Evolutionary conservation across 257 asterid species (phyloP).

Genomic region (Haberlea rhodopensis): DNA sequence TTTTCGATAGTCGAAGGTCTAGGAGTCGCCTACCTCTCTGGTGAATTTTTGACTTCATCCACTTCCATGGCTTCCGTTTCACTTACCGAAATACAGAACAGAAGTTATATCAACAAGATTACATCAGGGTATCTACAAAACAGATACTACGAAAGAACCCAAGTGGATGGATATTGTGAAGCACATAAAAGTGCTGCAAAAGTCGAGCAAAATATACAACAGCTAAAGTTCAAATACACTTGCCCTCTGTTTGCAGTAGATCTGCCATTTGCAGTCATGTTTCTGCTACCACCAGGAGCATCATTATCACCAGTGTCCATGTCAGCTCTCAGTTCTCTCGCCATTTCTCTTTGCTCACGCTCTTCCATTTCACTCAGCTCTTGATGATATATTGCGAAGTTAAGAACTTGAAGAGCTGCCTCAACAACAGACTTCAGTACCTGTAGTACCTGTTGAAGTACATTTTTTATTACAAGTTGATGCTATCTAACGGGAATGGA

Average conservation of each 20-base stretch:
- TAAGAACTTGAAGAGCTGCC: constrained; percentile 87
- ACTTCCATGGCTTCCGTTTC: constrained; percentile 71
- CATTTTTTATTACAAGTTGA: constrained; percentile 9
- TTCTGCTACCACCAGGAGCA: constrained; percentile 34
- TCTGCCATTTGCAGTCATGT: constrained; percentile 28
- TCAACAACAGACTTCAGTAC: constrained; percentile 78
- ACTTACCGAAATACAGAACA: constrained; percentile 32
- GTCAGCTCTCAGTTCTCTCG: constrained; percentile 46
- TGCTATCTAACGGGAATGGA: constrained; percentile 13
- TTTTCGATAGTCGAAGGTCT: constrained; percentile 9
- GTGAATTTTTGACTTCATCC: constrained; percentile 44
- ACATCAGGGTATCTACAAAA: background rate
- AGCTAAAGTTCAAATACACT: constrained; percentile 7
- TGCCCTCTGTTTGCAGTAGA: constrained; percentile 50
- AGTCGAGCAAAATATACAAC: background rate
- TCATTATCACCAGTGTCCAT: constrained; percentile 42
- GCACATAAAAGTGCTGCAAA: background rate
- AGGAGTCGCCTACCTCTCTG: constrained; percentile 49
- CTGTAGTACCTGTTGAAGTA: constrained; percentile 54
- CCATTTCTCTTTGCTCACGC: constrained; percentile 68
- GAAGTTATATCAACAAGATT: constrained; percentile 15
- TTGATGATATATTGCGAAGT: constrained; percentile 97
- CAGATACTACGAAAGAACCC: constrained; percentile 9
- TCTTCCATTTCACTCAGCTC: constrained; percentile 98
- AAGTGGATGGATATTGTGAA: background rate